Evolutionary conservation across 345 rosid genomes (phyloP), one percentile per base, ranked within the genome.

Genomic region (Eutrema yunnanense): DNA sequence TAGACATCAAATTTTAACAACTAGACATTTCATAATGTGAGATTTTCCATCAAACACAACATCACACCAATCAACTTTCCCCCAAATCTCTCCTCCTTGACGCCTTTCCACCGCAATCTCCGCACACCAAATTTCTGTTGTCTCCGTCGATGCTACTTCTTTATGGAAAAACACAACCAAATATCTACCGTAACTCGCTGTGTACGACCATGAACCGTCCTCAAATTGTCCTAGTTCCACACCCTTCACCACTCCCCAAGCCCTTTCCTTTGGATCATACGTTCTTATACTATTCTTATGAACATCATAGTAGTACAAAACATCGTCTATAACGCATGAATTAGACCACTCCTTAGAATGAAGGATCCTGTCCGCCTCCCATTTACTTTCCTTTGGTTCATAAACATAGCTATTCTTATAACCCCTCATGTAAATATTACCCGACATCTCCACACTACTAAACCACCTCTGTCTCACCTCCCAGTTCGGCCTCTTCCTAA

Each of bases 261-360:
- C 8, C 2, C 12, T 54, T 7, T 68, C 4, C 9, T 32, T 32
- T 6, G 29, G 34, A 42, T 68, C 38, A 47, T 57, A 69, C 4
- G 65, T 42, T 36, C 57, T 58, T 26, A 69, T 34, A 46, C 47
- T 11, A 29, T 6, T 41, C 30, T 1, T 42, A 29, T 27, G 41
- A 29, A 41, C 12, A 67, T 53, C 62, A 53, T 53, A 67, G 8
- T 41, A 67, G 16, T 69, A 69, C 64, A 69, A 8, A 1, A 69
- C 46, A 56, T 44, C 33, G 1, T 44, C 55, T 55, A 69, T 3
- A 6, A 53, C 41, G 3, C 62, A 67, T 9, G 72, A 2, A 67
- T 14, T 53, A 0, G 42, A 53, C 72, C 64, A 69, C 3, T 69
- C 46, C 5, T 33, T 6, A 11, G 55, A 43, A 40, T 69, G 34